Conservation (phyloP, 495 filamentous ascomycete genomes). For the Echria macrotheca region DNA sequence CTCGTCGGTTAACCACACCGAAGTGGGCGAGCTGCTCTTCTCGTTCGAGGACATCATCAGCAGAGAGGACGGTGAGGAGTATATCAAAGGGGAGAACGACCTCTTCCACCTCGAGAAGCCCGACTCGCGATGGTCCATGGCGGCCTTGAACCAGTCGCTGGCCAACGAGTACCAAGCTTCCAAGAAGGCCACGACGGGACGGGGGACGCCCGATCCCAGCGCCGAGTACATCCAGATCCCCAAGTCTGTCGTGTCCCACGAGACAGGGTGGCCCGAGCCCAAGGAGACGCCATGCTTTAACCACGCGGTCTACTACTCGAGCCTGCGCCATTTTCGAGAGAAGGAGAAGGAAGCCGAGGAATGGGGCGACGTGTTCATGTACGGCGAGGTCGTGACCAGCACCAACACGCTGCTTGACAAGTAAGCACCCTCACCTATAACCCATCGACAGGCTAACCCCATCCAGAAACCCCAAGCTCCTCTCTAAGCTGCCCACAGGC, state of each 20-base stretch:
- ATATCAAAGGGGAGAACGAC: constrained; percentile 80
- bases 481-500: constrained; percentile 70
- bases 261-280: constrained; percentile 59
- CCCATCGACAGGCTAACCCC: not conserved
- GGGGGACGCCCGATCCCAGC: constrained; percentile 49
- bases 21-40: constrained; percentile 61
- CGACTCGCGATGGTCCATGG: constrained; percentile 55
- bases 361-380: constrained; percentile 77
- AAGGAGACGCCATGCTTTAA: constrained; percentile 87
- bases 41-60: constrained; percentile 64
- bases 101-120: constrained; percentile 68
- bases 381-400: constrained; percentile 89
- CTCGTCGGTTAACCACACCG: constrained; percentile 59
- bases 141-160: constrained; percentile 30
- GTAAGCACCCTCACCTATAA: constrained; percentile 34
- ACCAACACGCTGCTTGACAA: constrained; percentile 95
- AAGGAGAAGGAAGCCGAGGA: constrained; percentile 46
- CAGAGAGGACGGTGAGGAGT: constrained; percentile 61
- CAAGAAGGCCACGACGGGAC: constrained; percentile 18
- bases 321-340: constrained; percentile 60
- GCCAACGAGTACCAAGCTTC: constrained; percentile 18
- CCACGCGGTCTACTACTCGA: constrained; percentile 71
- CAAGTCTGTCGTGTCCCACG: constrained; percentile 69
- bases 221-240: constrained; percentile 68
- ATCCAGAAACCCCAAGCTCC: constrained; percentile 66